These are phyloP conservation scores for Eucalyptus pauciflora DNA, from an alignment of 345 rosid species.

Conservation along the genomic window DNA sequence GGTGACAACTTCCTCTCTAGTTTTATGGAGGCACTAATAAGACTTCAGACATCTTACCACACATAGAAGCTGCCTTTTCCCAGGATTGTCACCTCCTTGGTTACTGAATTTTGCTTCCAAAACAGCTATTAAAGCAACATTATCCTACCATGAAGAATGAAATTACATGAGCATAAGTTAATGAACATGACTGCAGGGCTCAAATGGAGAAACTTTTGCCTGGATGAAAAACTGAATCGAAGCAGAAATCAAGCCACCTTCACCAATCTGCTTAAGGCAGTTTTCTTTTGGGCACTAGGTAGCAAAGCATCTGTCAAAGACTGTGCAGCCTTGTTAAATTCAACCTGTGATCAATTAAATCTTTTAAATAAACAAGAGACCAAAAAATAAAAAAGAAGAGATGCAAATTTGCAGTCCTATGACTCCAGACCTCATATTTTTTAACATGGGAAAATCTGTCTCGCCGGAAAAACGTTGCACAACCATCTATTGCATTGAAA, in stretches of 20 bases:
- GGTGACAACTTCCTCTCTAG: background rate
- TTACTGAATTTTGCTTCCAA: slow-evolving; percentile 87
- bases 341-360: slow-evolving; percentile 19
- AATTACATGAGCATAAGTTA: background rate
- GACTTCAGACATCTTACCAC: slow-evolving; percentile 49
- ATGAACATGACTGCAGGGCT: background rate
- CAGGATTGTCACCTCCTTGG: slow-evolving; percentile 79
- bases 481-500: slow-evolving; percentile 23
- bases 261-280: slow-evolving; percentile 26
- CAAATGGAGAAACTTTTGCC: background rate
- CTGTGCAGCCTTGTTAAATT: slow-evolving; percentile 34
- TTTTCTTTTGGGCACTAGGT: slow-evolving; percentile 23
- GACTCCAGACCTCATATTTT: slow-evolving; percentile 37
- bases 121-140: slow-evolving; percentile 89
- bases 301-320: slow-evolving; percentile 33
- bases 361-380: background rate
- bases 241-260: slow-evolving; percentile 17
- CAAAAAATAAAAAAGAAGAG: background rate
- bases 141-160: slow-evolving; percentile 40
- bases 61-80: slow-evolving; percentile 91
- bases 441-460: slow-evolving; percentile 37
- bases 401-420: background rate
- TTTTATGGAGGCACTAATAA: background rate
- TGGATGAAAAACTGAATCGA: background rate
- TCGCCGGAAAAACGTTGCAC: slow-evolving; percentile 46